These are phyloP conservation scores for Penicillium sp. DNA, from an alignment of 2,329 filamentous ascomycete genomes.

Conservation along the genomic window DNA sequence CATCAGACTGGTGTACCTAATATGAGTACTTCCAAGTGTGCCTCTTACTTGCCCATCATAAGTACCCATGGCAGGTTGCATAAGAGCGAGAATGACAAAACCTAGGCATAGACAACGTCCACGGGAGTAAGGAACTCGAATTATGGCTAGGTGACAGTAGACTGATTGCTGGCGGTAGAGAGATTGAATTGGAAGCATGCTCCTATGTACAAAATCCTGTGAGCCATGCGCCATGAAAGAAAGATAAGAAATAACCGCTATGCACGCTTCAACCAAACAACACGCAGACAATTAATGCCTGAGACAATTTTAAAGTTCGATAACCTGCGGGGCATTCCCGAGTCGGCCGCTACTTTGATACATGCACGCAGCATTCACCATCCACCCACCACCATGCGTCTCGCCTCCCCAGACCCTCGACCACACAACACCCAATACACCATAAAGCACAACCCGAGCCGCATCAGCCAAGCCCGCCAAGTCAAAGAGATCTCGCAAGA, in stretches of 20 bases:
- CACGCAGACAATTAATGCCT: not conserved
- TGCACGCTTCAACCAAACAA: not conserved
- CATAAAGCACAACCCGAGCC: slow-evolving; percentile 53
- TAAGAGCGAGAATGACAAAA: too few species aligned
- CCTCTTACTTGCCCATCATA: too few species aligned
- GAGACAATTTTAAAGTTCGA: slow-evolving; percentile 29
- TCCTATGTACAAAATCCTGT: not conserved
- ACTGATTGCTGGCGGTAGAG: too few species aligned
- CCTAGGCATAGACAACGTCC: too few species aligned
- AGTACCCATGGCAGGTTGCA: too few species aligned
- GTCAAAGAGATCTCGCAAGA: slow-evolving; percentile 41
- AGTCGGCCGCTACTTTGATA: slow-evolving; percentile 40
- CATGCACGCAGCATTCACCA: slow-evolving; percentile 63
- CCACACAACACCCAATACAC: slow-evolving; percentile 60
- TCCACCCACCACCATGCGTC: slow-evolving; percentile 46
- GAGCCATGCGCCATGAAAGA: not conserved
- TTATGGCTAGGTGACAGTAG: too few species aligned
- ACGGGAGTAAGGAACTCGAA: too few species aligned
- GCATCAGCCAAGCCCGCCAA: slow-evolving; percentile 50
- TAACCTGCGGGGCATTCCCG: slow-evolving; percentile 41
- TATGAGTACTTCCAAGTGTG: too few species aligned
- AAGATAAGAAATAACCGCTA: not conserved
- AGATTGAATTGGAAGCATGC: not conserved
- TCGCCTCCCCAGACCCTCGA: slow-evolving; percentile 60
- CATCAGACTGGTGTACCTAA: too few species aligned